These are phyloP conservation scores for Limnomonas spitsbergensis DNA, from an alignment of 139 green algal genomes.

Conservation along the genomic window DNA sequence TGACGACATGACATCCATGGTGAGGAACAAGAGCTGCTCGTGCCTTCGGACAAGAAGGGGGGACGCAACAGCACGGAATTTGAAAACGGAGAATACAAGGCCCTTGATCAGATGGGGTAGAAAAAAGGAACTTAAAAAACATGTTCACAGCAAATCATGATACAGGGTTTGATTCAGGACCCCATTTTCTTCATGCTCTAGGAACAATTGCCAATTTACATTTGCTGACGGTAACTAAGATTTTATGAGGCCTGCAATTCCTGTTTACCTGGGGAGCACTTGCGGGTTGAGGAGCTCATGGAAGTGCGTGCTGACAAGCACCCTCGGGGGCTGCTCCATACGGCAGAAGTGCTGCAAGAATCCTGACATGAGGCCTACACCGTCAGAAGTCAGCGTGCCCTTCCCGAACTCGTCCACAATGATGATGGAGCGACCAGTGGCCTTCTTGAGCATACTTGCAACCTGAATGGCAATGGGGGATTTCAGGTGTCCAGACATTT, in stretches of 20 bases:
- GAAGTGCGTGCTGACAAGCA: conserved; percentile 82
- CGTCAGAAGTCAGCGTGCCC: conserved; percentile 80
- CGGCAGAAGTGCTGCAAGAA: conserved; percentile 52
- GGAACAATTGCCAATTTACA: too few relatives aligned
- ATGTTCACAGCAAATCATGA: neutral
- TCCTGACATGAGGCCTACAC: conserved; percentile 68
- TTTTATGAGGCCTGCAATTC: too few relatives aligned
- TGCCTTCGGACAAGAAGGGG: conserved; percentile 17
- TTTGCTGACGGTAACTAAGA: neutral
- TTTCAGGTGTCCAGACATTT: too few relatives aligned
- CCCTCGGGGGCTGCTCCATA: conserved; percentile 29
- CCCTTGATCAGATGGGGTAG: neutral
- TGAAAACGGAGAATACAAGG: neutral
- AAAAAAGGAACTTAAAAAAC: conserved; percentile 13
- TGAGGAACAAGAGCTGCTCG: conserved; percentile 57
- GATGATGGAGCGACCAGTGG: conserved; percentile 74
- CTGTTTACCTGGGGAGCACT: conserved; percentile 40
- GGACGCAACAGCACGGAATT: neutral
- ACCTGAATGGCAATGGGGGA: too few relatives aligned
- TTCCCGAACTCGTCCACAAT: conserved; percentile 97
- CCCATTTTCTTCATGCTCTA: too few relatives aligned
- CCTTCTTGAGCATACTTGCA: conserved; percentile 64
- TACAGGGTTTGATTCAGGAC: neutral
- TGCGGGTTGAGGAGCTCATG: conserved; percentile 55
- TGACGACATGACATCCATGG: conserved; percentile 63